Evolutionary conservation across 345 rosid species (phyloP), one percentile per base, ranked within the genome.

Genomic region (Microthlaspi erraticum): DNA sequence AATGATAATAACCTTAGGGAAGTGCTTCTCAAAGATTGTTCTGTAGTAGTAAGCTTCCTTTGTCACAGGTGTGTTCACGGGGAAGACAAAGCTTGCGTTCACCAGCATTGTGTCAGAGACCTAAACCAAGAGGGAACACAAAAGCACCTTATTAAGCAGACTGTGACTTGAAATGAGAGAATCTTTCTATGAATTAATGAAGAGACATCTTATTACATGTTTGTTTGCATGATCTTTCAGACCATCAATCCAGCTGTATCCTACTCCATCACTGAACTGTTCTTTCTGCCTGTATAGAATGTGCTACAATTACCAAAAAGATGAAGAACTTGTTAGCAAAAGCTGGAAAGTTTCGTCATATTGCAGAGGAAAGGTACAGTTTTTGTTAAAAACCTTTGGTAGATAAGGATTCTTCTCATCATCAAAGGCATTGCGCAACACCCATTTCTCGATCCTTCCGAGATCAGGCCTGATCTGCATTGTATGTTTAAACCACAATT

Each of bases 251-350:
- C 96, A 89, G 34, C 91, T 84, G 68, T 89, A 87, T 12, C 96
- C 96, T 59, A 89, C 93, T 75, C 96, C 96, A 73, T 90, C 93
- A 73, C 96, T 87, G 84, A 87, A 90, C 68, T 90, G 96, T 78
- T 90, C 96, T 73, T 90, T 87, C 81, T 90, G 96, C 78, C 96
- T 77, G 78, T 86, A 87, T 26, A 90, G 48, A 72, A 90, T 90
- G 83, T 84, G 89, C 91, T 84, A 65, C 66, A 70, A 66, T 58
- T 63, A 61, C 26, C 61, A 72, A 70, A 70, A 48, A 50, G 10
- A 19, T 48, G 8, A 61, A 61, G 61, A 45, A 43, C 44, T 64
- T 72, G 43, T 66, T 31, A 75, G 71, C 64, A 61, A 67, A 68
- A 68, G 8, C 17, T n/a, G 4, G 36, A 67, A 12, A 32, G 1